A percentile compares a stretch with the other conserved stretches of the same genome.
Conservation (phyloP, 305 asterid species). For the Solanum aculeatissimum region DNA sequence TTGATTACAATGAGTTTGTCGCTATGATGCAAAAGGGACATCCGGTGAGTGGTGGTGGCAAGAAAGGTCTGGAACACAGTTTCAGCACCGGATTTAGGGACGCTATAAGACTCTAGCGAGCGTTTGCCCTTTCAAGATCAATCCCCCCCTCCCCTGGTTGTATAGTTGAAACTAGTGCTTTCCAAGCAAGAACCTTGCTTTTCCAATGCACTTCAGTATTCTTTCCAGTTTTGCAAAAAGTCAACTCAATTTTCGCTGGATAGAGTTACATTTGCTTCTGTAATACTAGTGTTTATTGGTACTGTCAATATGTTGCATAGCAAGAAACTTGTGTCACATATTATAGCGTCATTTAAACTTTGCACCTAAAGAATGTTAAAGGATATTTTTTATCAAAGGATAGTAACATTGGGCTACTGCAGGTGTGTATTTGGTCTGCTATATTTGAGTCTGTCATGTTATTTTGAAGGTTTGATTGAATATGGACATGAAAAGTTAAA, state of each 20-base stretch:
- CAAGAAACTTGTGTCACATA: not conserved
- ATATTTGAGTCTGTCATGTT: not conserved
- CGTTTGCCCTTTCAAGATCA: not conserved
- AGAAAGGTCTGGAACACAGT: conserved; percentile 54
- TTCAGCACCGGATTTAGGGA: conserved; percentile 68
- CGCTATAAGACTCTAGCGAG: conserved; percentile 30
- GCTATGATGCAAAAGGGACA: conserved; percentile 80
- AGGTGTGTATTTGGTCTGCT: not conserved
- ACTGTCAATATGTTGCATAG: not conserved
- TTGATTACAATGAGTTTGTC: conserved; percentile 72
- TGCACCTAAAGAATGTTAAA: not conserved
- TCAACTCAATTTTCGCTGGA: not conserved
- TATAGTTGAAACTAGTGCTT: not conserved
- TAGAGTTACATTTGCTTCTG: not conserved
- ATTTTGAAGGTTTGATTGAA: not conserved
- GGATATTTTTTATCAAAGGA: not conserved
- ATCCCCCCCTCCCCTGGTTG: not conserved
- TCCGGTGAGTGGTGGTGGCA: conserved; percentile 39
- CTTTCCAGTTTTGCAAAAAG: not conserved
- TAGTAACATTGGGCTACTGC: not conserved
- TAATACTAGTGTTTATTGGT: not conserved
- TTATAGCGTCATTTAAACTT: not conserved
- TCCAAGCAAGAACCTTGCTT: not conserved
- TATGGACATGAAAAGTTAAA: not conserved
- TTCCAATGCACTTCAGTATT: not conserved